phyloP scores from a whole-genome alignment of 495 filamentous ascomycete genomes.

The Cladorrhinum samala region DNA sequence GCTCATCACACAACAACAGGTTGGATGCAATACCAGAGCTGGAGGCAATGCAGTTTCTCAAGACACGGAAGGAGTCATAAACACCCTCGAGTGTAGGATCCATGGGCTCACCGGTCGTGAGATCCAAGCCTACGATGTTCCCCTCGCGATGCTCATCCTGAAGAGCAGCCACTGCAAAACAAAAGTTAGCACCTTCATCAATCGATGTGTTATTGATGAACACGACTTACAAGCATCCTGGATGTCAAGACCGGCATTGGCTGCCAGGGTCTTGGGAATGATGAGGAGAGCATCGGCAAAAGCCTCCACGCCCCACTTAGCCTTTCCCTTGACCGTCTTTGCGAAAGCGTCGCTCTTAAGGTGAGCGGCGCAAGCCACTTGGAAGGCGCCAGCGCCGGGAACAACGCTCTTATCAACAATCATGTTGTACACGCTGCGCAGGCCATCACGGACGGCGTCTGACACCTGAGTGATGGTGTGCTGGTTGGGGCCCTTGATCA shows the following conservation, averaged over 20 bases:
- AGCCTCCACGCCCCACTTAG: slow-evolving; percentile 87
- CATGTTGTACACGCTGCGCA: slow-evolving; percentile 96
- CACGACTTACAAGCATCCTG: slow-evolving; percentile 86
- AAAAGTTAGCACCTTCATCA: slow-evolving; percentile 15
- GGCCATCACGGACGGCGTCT: slow-evolving; percentile 93
- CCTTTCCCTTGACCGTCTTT: slow-evolving; percentile 92
- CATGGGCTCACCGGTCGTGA: slow-evolving; percentile 85
- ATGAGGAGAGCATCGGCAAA: slow-evolving; percentile 91
- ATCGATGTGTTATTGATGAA: neutral
- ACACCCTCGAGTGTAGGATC: slow-evolving; percentile 90
- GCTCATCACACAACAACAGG: slow-evolving; percentile 90
- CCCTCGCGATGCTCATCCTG: slow-evolving; percentile 83
- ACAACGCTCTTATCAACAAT: slow-evolving; percentile 95
- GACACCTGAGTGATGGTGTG: slow-evolving; percentile 96
- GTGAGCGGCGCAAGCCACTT: slow-evolving; percentile 88
- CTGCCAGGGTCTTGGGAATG: slow-evolving; percentile 94
- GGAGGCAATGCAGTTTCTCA: slow-evolving; percentile 88
- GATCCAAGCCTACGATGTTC: slow-evolving; percentile 77
- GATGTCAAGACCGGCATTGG: slow-evolving; percentile 93
- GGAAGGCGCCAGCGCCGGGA: slow-evolving; percentile 92
- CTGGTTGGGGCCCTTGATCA: slow-evolving; percentile 95
- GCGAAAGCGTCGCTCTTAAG: slow-evolving; percentile 73
- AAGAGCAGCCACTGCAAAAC: slow-evolving; percentile 61
- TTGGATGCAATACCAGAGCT: slow-evolving; percentile 94
- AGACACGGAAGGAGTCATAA: slow-evolving; percentile 91